Percentiles rank a stretch among this genome's conserved stretches.
Conservation (phyloP, 1,284 basidiomycete species). For the Leccinum solheimii region DNA sequence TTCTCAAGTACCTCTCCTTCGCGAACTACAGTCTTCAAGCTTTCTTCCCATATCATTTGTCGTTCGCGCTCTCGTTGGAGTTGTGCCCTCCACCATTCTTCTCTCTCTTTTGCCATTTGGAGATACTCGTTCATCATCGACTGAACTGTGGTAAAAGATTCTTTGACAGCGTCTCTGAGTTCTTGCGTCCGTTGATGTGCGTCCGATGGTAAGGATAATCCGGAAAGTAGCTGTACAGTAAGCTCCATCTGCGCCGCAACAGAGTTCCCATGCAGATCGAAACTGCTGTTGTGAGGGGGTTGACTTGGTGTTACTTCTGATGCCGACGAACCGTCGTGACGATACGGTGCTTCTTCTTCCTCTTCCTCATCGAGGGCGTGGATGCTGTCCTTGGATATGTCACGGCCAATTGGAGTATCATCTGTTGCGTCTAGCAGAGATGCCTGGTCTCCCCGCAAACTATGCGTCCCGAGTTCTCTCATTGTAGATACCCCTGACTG, state of each 20-base stretch:
- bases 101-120: constrained; percentile 77
- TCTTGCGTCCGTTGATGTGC: constrained; percentile 43
- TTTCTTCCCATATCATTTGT: constrained; percentile 90
- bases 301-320: constrained; percentile 41
- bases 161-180: constrained; percentile 59
- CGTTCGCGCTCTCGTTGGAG: constrained; percentile 72
- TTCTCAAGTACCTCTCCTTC: constrained; percentile 87
- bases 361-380: constrained; percentile 34
- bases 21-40: constrained; percentile 80
- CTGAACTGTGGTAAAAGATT: constrained; percentile 62
- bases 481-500: constrained; percentile 31
- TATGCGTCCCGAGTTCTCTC: constrained; percentile 24
- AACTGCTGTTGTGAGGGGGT: constrained; percentile 69
- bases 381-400: constrained; percentile 29
- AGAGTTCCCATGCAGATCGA: constrained; percentile 76
- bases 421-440: constrained; percentile 23
- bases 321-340: constrained; percentile 44
- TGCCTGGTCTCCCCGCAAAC: constrained; percentile 30
- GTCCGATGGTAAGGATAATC: constrained; percentile 44
- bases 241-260: constrained; percentile 81
- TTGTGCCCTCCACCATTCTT: constrained; percentile 72
- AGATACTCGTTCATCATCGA: constrained; percentile 69
- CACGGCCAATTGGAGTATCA: constrained; percentile 11
- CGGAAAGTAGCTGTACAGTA: constrained; percentile 64
- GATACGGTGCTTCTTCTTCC: constrained; percentile 39